phyloP scores from a whole-genome alignment of 164 flowering plant genomes.

The Macadamia tetraphylla region DNA sequence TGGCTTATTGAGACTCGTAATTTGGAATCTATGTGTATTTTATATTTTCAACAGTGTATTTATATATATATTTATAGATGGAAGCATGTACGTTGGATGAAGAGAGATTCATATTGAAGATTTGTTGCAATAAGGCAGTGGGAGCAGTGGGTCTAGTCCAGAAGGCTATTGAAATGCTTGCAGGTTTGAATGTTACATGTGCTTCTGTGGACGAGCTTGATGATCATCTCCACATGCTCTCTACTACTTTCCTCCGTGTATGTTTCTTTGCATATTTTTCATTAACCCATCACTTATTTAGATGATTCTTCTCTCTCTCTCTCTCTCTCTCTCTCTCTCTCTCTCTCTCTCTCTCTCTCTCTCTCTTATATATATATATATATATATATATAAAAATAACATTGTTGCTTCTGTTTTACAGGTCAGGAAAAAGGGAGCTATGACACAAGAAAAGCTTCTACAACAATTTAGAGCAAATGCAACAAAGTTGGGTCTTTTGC shows the following conservation, averaged over 20 bases:
- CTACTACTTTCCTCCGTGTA: slow-evolving; percentile 3
- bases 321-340: too few species aligned
- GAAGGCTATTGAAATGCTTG: slow-evolving; percentile 3
- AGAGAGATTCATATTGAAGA: neutral
- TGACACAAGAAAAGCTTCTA: neutral
- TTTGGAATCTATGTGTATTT: neutral
- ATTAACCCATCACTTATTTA: too few species aligned
- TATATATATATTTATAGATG: neutral
- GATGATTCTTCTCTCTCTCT: too few species aligned
- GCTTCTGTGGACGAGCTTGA: neutral
- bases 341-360: too few species aligned
- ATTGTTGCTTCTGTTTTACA: neutral
- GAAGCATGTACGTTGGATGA: neutral
- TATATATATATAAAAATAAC: too few species aligned
- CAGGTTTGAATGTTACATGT: neutral
- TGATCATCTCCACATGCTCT: neutral
- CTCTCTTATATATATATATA: too few species aligned
- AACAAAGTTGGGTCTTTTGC: neutral
- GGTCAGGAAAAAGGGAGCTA: slow-evolving; percentile 5
- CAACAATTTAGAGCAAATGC: neutral
- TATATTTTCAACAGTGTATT: too few species aligned
- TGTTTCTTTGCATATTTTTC: neutral
- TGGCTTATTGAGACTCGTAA: too few species aligned
- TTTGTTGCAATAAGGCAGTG: neutral
- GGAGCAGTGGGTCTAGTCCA: slow-evolving; percentile 2